These are phyloP conservation scores for Corylus americana DNA, from an alignment of 306 rosid species.

Conservation along the genomic window DNA sequence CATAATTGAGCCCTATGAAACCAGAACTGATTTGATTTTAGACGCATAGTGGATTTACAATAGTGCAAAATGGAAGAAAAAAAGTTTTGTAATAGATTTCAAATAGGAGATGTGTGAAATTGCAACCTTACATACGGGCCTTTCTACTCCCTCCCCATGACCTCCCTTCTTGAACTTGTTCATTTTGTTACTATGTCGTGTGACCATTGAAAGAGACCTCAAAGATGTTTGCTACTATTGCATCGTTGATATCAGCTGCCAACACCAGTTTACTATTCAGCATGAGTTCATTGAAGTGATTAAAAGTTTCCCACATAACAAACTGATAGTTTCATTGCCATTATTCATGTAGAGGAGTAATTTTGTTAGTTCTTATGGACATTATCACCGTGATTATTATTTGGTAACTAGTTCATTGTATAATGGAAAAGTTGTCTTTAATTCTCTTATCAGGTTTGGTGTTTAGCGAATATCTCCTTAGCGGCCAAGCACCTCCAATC, in stretches of 20 bases:
- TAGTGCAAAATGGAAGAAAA: neutral
- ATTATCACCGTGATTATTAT: neutral
- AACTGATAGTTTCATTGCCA: neutral
- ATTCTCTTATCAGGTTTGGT: conserved; percentile 72
- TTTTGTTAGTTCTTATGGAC: neutral
- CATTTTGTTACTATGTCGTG: neutral
- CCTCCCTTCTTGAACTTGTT: neutral
- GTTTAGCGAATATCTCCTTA: conserved; percentile 86
- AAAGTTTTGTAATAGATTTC: neutral
- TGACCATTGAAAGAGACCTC: neutral
- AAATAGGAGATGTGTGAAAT: neutral
- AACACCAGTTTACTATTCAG: neutral
- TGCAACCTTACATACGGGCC: neutral
- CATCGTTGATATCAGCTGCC: neutral
- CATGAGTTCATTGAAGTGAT: neutral
- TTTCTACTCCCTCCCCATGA: neutral
- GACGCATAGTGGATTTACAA: neutral
- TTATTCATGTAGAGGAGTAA: neutral
- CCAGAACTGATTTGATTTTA: neutral
- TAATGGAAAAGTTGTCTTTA: neutral
- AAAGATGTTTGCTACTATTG: neutral
- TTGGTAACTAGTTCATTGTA: neutral
- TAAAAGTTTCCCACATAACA: neutral
- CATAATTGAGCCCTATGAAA: conserved; percentile 3
- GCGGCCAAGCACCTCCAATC: conserved; percentile 85